Percentiles rank a stretch among this genome's conserved stretches.
Evolutionary conservation across 768 basidiomycete species (phyloP).

Genomic region (Calocybe gangraenosa): DNA sequence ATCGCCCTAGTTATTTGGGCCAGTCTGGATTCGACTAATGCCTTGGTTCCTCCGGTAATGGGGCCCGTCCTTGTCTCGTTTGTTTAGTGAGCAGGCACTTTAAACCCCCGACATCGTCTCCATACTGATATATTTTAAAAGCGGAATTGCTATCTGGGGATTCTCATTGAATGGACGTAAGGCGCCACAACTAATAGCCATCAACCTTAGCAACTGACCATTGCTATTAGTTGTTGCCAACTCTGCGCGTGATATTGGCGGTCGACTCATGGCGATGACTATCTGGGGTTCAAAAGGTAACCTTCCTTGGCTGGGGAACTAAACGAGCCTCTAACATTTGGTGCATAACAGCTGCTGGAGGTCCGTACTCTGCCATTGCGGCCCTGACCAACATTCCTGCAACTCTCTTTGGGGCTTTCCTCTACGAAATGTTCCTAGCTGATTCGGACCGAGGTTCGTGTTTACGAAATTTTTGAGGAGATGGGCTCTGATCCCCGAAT

Average conservation of each 20-base stretch:
- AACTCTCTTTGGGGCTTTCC: constrained; percentile 45
- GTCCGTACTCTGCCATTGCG: constrained; percentile 55
- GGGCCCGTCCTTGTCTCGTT: constrained; percentile 52
- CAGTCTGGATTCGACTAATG: constrained; percentile 53
- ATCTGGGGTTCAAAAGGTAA: constrained; percentile 51
- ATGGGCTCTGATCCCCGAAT: neutral
- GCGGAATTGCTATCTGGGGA: constrained; percentile 58
- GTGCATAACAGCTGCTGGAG: constrained; percentile 39
- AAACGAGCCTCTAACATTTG: neutral
- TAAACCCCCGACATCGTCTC: neutral
- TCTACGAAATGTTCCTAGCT: constrained; percentile 55
- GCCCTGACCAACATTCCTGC: constrained; percentile 67
- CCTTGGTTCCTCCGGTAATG: constrained; percentile 47
- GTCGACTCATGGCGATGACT: constrained; percentile 54
- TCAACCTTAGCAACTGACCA: neutral
- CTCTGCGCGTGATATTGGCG: constrained; percentile 65
- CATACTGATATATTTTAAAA: constrained; percentile 18
- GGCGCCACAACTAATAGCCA: constrained; percentile 7
- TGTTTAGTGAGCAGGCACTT: constrained; percentile 45
- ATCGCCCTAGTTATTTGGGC: constrained; percentile 51
- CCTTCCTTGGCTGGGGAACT: neutral
- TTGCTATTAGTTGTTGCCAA: constrained; percentile 50
- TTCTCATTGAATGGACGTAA: constrained; percentile 47
- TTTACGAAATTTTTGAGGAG: neutral
- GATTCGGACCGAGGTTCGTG: constrained; percentile 57